Evolutionary conservation across 148 eudicot species (phyloP), one percentile per base, ranked within the genome.

Genomic region (Mesembryanthemum crystallinum): DNA sequence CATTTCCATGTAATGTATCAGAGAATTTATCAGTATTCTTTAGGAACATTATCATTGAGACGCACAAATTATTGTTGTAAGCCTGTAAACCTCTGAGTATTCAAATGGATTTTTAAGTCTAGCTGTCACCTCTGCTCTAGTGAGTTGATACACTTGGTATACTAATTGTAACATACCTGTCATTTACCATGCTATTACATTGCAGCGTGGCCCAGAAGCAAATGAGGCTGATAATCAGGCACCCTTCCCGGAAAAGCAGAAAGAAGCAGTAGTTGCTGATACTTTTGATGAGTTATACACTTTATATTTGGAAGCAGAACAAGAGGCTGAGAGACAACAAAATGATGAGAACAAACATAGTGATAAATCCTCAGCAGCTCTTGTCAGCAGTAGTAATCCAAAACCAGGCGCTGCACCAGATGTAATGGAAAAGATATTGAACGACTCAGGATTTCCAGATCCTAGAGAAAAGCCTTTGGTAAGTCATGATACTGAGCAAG

Each of bases 261-360:
- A 32, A 4, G 12, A 27, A 27, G 27, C 21, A 62, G 54, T 29
- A 29, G 67, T 52, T 62, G 32, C 55, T 43, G 82, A 75, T 15
- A 80, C 78, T 67, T 80, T 80, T 29, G 66, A 63, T 37, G 82
- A 80, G 25, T 75, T 80, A 33, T 72, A 68, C 29, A 29, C 82
- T 33, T 55, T 80, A 52, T 80, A 74, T 74, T 29, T 74, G 65
- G 75, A 72, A 61, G 82, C 75, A 10, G 75, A 74, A 66, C 73
- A 45, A 74, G 37, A 39, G 60, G 78, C 78, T 52, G 74, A 80
- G 58, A 30, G 24, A 1, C 58, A 74, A 23, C 58, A 69, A 18
- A 67, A 64, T 21, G 77, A 59, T 7, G 35, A 39, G 43, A 55
- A 67, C 54, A 47, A 67, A n/a, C 64, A 61, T 21, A 65, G 43